Conservation (phyloP, 345 rosid genomes). For the Euphorbia lathyris region DNA sequence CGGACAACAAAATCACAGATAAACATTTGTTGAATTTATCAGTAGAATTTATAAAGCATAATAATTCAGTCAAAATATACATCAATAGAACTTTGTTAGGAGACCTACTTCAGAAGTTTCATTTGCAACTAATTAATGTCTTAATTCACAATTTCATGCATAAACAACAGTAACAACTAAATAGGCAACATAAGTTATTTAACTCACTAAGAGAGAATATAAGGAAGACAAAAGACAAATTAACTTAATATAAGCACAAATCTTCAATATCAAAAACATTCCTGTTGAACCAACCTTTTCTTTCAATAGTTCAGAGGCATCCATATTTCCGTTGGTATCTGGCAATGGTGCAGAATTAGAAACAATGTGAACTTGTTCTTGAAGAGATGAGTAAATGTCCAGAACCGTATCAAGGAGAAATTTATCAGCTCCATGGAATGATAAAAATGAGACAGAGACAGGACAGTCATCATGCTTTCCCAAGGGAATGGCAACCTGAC, state of each 20-base stretch:
- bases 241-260: not conserved
- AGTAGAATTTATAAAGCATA: not conserved
- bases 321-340: slow-evolving; percentile 49
- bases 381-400: slow-evolving; percentile 75
- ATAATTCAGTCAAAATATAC: not conserved
- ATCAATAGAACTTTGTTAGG: not conserved
- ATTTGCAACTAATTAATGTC: not conserved
- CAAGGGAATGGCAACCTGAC: slow-evolving; percentile 76
- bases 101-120: not conserved
- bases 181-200: not conserved
- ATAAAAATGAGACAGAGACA: slow-evolving; percentile 68
- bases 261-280: not conserved
- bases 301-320: slow-evolving; percentile 78
- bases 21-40: not conserved
- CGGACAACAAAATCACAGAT: not conserved
- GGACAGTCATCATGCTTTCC: slow-evolving; percentile 71
- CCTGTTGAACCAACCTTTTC: slow-evolving; percentile 60
- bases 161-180: not conserved
- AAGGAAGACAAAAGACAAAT: not conserved
- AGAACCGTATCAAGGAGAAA: slow-evolving; percentile 84
- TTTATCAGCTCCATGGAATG: slow-evolving; percentile 82
- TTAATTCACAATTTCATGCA: not conserved
- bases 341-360: slow-evolving; percentile 49
- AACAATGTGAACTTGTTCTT: slow-evolving; percentile 60
- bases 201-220: not conserved